Percentiles rank a stretch among this genome's conserved stretches.
Evolutionary conservation across 2,329 filamentous ascomycete genomes (phyloP).

Genomic region (Laburnicola sp.): DNA sequence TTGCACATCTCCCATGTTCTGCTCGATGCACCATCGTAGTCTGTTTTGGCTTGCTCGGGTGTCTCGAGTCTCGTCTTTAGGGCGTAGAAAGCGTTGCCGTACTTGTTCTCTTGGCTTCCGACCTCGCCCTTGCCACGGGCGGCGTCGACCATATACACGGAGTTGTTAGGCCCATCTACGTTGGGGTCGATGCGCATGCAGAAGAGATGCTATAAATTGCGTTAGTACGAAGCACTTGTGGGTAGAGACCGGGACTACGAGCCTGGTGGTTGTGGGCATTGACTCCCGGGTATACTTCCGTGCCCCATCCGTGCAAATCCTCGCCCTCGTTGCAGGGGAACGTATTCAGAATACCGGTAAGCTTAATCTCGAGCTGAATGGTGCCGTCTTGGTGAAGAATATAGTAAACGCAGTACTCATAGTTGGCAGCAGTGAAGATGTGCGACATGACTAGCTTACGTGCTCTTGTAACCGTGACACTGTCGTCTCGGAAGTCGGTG

Average conservation of each 20-base stretch:
- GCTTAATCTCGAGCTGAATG: slow-evolving; percentile 84
- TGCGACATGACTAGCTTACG: slow-evolving; percentile 86
- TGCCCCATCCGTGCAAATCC: slow-evolving; percentile 84
- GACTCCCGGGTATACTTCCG: slow-evolving; percentile 85
- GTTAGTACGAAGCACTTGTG: no score
- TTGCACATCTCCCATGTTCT: slow-evolving; percentile 92
- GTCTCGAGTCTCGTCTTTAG: slow-evolving; percentile 80
- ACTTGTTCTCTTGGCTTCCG: slow-evolving; percentile 79
- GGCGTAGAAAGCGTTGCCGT: slow-evolving; percentile 88
- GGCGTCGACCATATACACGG: slow-evolving; percentile 81
- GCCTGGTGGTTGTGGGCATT: slow-evolving; percentile 96
- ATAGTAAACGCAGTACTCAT: slow-evolving; percentile 89
- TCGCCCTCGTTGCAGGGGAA: slow-evolving; percentile 80
- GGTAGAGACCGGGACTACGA: no score
- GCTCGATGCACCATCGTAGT: slow-evolving; percentile 78
- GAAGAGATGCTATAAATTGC: no score
- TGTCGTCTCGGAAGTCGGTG: slow-evolving; percentile 89
- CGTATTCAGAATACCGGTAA: slow-evolving; percentile 91
- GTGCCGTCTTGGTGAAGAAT: slow-evolving; percentile 91
- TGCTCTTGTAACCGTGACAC: slow-evolving; percentile 80
- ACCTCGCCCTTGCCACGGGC: slow-evolving; percentile 70
- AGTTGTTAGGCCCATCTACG: slow-evolving; percentile 82
- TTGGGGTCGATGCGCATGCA: slow-evolving; percentile 86
- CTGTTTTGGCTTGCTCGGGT: slow-evolving; percentile 67
- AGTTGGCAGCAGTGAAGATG: slow-evolving; percentile 94